phyloP scores from a whole-genome alignment of 352 stramenopile genomes.

The Aphanomyces euteiches region DNA sequence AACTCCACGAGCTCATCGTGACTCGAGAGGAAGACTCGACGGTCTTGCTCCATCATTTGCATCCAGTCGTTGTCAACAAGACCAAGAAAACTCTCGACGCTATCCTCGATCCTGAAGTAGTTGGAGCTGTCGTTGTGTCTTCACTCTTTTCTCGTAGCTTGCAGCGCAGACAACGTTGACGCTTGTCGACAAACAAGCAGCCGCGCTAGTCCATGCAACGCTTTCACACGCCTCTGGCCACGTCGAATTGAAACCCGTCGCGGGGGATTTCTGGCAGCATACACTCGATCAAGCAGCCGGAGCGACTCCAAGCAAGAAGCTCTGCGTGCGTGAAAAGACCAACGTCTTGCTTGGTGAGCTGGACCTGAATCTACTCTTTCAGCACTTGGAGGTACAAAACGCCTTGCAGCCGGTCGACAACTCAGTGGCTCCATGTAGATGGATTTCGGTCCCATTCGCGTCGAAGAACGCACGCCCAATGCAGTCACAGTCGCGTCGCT shows the following conservation, averaged over 20 bases:
- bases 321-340: conserved; percentile 23
- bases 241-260: conserved; percentile 5
- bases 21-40: conserved; percentile 66
- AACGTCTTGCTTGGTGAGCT: conserved; percentile 25
- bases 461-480: conserved; percentile 4
- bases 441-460: conserved; percentile 13
- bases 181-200: conserved; percentile 24
- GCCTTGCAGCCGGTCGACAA: not conserved
- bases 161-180: conserved; percentile 22
- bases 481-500: not conserved
- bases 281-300: not conserved
- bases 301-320: conserved; percentile 12
- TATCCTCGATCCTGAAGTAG: conserved; percentile 63
- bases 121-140: not conserved
- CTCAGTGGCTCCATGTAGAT: not conserved
- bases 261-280: not conserved
- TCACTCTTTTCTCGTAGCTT: not conserved
- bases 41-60: conserved; percentile 66
- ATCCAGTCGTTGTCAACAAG: conserved; percentile 67
- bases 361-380: conserved; percentile 16
- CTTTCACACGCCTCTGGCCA: not conserved
- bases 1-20: conserved; percentile 67
- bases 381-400: conserved; percentile 14
- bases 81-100: conserved; percentile 78
- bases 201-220: conserved; percentile 14